A percentile compares a stretch with the other conserved stretches of the same genome.
Evolutionary conservation across 192 early-diverging fungal species (phyloP).

Genomic region (Allomyces arbusculus): DNA sequence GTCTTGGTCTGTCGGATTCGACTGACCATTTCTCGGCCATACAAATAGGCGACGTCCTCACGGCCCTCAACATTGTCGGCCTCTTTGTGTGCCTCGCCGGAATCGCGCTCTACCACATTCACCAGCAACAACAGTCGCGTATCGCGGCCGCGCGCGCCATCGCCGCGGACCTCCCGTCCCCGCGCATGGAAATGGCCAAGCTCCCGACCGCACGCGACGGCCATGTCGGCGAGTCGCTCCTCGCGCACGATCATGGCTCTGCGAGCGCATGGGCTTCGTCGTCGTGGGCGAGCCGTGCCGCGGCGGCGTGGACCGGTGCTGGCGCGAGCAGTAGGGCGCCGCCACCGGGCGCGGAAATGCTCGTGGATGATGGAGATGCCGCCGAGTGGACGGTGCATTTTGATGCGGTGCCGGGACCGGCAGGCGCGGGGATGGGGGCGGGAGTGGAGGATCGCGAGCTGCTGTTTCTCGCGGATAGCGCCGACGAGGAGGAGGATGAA

Average conservation of each 20-base stretch:
- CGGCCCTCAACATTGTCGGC: constrained; percentile 50
- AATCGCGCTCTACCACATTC: constrained; percentile 53
- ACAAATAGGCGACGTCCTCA: constrained; percentile 38
- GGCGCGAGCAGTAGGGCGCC: neutral
- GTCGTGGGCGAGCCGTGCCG: neutral
- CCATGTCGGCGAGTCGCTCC: no score
- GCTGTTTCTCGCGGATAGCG: neutral
- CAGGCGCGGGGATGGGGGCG: neutral
- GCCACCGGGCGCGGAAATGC: neutral
- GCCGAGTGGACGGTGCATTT: neutral
- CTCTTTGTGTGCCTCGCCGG: constrained; percentile 62
- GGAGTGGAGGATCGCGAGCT: neutral
- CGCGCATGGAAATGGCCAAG: no score
- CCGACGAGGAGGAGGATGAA: neutral
- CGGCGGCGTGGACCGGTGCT: neutral
- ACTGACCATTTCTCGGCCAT: no score
- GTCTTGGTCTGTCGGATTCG: no score
- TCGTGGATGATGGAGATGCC: neutral
- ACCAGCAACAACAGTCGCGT: constrained; percentile 15
- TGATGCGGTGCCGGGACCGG: neutral
- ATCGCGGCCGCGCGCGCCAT: no score
- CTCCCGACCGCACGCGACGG: no score
- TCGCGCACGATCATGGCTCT: no score
- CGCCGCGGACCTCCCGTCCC: no score
- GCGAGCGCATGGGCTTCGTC: neutral